phyloP scores from a whole-genome alignment of 495 filamentous ascomycete genomes.

The Penicillium fimorum region DNA sequence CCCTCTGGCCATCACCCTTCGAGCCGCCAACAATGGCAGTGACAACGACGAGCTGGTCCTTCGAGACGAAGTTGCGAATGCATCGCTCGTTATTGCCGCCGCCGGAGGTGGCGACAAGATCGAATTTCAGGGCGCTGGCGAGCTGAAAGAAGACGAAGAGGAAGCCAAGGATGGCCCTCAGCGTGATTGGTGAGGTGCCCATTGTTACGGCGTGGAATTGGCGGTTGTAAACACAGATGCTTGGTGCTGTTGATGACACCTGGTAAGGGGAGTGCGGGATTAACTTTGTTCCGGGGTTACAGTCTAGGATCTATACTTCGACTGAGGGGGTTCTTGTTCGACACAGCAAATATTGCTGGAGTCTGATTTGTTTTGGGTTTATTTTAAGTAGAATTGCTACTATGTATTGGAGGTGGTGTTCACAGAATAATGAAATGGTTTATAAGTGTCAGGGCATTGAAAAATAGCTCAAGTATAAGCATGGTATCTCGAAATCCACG shows the following conservation, averaged over 20 bases:
- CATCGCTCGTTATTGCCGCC: conserved; percentile 74
- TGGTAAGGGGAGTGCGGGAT: conserved; percentile 31
- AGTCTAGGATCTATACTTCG: conserved; percentile 7
- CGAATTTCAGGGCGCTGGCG: conserved; percentile 85
- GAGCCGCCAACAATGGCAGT: conserved; percentile 81
- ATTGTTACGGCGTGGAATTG: conserved; percentile 30
- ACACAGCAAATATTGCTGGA: neutral
- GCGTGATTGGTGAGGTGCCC: conserved; percentile 33
- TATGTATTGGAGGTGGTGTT: neutral
- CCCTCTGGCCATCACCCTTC: conserved; percentile 86
- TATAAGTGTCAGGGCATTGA: conserved; percentile 16
- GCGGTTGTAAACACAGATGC: conserved; percentile 27
- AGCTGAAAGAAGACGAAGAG: conserved; percentile 54
- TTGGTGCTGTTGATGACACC: conserved; percentile 33
- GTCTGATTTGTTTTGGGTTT: neutral
- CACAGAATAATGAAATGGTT: conserved; percentile 8
- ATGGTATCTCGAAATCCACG: conserved; percentile 33
- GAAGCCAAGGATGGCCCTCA: conserved; percentile 38
- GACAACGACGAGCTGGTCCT: conserved; percentile 96
- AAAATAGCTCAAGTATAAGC: conserved; percentile 24
- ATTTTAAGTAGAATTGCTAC: no score
- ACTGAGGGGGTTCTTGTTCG: neutral
- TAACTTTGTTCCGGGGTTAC: conserved; percentile 23
- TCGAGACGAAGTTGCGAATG: conserved; percentile 93
- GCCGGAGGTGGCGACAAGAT: conserved; percentile 67